These are phyloP conservation scores for Zygosaccharomyces pseudobailii DNA, from an alignment of 1,139 yeast genomes.

Conservation along the genomic window DNA sequence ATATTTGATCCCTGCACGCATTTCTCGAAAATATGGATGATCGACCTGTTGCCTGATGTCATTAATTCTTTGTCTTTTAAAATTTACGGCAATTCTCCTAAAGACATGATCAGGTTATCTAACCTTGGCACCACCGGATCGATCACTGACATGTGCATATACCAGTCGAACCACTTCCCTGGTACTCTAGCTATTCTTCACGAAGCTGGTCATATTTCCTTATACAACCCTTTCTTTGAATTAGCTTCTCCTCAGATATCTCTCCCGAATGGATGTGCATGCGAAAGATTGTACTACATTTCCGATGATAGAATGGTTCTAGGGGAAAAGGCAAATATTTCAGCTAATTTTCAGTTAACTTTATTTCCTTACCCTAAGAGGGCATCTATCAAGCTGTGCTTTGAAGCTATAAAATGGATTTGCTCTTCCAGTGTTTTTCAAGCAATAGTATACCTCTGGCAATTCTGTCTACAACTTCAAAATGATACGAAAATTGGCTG, in stretches of 20 bases:
- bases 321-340: constrained; percentile 7
- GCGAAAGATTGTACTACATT: constrained; percentile 31
- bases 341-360: constrained; percentile 8
- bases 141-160: constrained; percentile 20
- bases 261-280: constrained; percentile 39
- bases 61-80: constrained; percentile 26
- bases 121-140: constrained; percentile 27
- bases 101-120: constrained; percentile 20
- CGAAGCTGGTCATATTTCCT: constrained; percentile 40
- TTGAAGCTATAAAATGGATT: constrained; percentile 18
- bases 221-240: constrained; percentile 65
- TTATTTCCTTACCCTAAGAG: constrained; percentile 18
- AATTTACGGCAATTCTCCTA: constrained; percentile 29
- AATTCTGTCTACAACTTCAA: constrained; percentile 5
- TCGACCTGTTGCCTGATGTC: constrained; percentile 35
- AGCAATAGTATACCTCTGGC: constrained; percentile 22
- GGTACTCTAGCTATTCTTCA: constrained; percentile 31
- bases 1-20: constrained; percentile 36
- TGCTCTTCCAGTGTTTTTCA: constrained; percentile 13
- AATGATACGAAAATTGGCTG: background rate
- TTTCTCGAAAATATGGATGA: constrained; percentile 49
- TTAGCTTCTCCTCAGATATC: constrained; percentile 43
- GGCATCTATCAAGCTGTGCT: constrained; percentile 13
- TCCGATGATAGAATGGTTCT: constrained; percentile 10
- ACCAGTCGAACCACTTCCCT: constrained; percentile 19